A percentile compares a stretch with the other conserved stretches of the same genome.
Evolutionary conservation across 2,329 filamentous ascomycete species (phyloP).

Genomic region (Fusarium sp.): DNA sequence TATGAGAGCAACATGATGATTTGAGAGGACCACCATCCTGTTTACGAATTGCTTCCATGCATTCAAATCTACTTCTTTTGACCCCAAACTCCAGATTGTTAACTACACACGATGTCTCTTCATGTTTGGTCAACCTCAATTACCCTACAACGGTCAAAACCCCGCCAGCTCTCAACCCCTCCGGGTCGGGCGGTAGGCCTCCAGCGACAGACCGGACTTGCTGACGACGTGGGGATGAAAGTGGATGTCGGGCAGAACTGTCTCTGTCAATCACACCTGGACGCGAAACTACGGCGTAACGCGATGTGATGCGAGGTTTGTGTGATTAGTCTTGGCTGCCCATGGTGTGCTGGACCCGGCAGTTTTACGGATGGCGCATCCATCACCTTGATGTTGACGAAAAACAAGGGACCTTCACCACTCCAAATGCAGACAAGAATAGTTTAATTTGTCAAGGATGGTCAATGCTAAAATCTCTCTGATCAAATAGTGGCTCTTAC

Average conservation of each 20-base stretch:
- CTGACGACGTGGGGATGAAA: background rate
- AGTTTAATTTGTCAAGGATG: background rate
- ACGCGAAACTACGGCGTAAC: background rate
- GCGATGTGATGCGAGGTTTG: slow-evolving; percentile 13
- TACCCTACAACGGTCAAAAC: slow-evolving; percentile 5
- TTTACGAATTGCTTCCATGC: background rate
- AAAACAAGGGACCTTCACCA: background rate
- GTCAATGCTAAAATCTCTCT: background rate
- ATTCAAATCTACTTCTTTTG: background rate
- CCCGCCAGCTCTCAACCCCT: background rate
- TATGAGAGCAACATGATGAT: background rate
- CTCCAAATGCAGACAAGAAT: background rate
- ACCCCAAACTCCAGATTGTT: background rate
- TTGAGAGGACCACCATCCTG: background rate
- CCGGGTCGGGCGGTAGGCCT: slow-evolving; percentile 30
- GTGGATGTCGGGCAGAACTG: slow-evolving; percentile 13
- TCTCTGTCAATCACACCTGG: background rate
- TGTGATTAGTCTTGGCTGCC: slow-evolving; percentile 18
- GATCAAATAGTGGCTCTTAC: background rate
- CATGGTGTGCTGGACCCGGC: slow-evolving; percentile 5
- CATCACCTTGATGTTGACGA: background rate
- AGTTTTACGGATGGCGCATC: background rate
- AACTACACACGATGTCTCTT: background rate
- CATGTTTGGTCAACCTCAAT: background rate
- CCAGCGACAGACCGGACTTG: background rate